Base-by-base conservation (phyloP, 192 early-diverging fungal species). In the Coemansia sp. region DNA sequence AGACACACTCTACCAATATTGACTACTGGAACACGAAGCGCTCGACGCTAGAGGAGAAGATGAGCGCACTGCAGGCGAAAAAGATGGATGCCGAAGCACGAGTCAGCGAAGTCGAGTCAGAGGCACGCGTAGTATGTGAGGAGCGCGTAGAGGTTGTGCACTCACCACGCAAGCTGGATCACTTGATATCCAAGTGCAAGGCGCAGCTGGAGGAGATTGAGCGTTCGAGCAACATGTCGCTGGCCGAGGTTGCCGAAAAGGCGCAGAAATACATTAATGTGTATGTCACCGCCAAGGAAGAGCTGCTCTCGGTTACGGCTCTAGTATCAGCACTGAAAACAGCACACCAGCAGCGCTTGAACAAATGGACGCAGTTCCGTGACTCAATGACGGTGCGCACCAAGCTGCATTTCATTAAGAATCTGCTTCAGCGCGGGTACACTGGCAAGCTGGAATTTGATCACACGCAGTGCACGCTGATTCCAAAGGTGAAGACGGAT, bases 351-450 rank as follows among this genome's bases (percentile, higher is more conserved):
- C 49, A 70, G 14, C 89, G 95, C 29, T 61, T 87, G 55, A 56
- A 64, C 2, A 82, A 79, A 38, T 95, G 88, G 88, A 71, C 74
- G 3, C 64, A 82, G 19, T 93, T 97, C 80, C 83, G 86, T 14
- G 75, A 73, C n/a, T 88, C 76, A 63, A 94, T 98, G 62, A 72
- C 92, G 3, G 51, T 89, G 17, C 82, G 89, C 56, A 89, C 94
- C 14, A 88, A 84, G 58, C 63, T 81, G 62, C 77, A 89, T 57
- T 99, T 99, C 71, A 62, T 71, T 17, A 83, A 84, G 39, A 82
- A 92, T 52, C 83, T 99, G 61, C 60, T 80, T 9, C 85, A 88
- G 64, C 88, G 97, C 29, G 94, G 93, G 5, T 98, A 92, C 75
- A 80, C 82, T 10, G 96, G 94, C 9, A 82, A 81, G 57, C 77